A percentile compares a stretch with the other conserved stretches of the same genome.
Conservation (phyloP, 345 rosid genomes). For the Ailanthus altissimus region DNA sequence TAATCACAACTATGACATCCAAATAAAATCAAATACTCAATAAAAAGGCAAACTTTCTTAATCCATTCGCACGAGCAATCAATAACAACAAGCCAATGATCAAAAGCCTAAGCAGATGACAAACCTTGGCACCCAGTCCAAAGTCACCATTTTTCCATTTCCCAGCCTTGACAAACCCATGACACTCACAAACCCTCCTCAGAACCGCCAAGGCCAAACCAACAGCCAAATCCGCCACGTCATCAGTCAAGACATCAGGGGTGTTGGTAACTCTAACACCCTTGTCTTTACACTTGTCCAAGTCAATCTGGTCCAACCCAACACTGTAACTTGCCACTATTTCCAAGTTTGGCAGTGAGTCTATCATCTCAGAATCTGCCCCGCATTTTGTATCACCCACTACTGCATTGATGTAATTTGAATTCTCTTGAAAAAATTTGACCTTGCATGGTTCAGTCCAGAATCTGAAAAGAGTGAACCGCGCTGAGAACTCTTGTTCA, state of each 20-base stretch:
- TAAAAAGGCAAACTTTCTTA: not conserved
- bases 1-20: not conserved
- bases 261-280: conserved; percentile 81
- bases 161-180: conserved; percentile 70
- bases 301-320: conserved; percentile 81
- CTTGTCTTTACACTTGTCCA: conserved; percentile 66
- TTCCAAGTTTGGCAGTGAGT: conserved; percentile 66
- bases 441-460: conserved; percentile 48
- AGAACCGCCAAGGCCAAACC: conserved; percentile 71
- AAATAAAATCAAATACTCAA: not conserved
- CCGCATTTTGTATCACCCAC: conserved; percentile 62
- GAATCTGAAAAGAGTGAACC: conserved; percentile 62
- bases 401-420: conserved; percentile 67
- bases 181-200: conserved; percentile 65
- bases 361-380: conserved; percentile 71
- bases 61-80: not conserved
- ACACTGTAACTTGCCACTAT: conserved; percentile 76
- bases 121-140: conserved; percentile 73
- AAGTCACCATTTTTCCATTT: conserved; percentile 68
- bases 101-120: conserved; percentile 17
- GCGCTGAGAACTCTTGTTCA: conserved; percentile 65
- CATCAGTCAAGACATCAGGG: conserved; percentile 85
- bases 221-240: conserved; percentile 83
- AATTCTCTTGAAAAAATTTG: conserved; percentile 39
- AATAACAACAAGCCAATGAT: not conserved